Conservation (phyloP, 2,329 filamentous ascomycete genomes). For the Westerdykella aurantiaca region DNA sequence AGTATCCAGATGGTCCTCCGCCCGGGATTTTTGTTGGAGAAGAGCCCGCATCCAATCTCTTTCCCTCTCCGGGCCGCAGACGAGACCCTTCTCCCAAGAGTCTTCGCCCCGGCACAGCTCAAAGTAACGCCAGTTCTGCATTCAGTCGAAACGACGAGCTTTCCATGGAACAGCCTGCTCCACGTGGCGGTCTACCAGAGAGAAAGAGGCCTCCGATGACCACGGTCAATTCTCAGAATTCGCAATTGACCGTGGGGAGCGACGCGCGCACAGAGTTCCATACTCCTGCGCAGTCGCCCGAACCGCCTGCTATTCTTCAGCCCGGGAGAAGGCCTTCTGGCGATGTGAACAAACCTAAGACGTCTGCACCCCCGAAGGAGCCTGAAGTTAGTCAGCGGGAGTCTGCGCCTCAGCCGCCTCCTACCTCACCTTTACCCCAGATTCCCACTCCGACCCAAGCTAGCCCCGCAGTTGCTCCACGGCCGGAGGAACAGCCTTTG, state of each 20-base stretch:
- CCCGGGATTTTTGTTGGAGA: slow-evolving; percentile 20
- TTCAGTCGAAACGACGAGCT: slow-evolving; percentile 25
- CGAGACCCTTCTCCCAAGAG: slow-evolving; percentile 31
- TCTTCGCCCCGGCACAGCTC: slow-evolving; percentile 31
- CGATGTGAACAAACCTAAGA: slow-evolving; percentile 4
- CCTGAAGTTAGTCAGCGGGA: not conserved
- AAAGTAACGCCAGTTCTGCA: slow-evolving; percentile 32
- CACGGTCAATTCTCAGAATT: slow-evolving; percentile 28
- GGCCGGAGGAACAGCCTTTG: slow-evolving; percentile 31
- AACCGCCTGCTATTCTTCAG: slow-evolving; percentile 10
- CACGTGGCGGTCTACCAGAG: slow-evolving; percentile 44
- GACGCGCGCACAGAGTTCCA: slow-evolving; percentile 18
- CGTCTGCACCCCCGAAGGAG: slow-evolving; percentile 2
- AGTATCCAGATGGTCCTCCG: slow-evolving; percentile 17
- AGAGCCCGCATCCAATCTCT: slow-evolving; percentile 26
- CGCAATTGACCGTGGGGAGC: slow-evolving; percentile 22
- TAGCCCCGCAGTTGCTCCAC: slow-evolving; percentile 1
- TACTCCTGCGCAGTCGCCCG: slow-evolving; percentile 14
- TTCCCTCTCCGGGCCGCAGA: slow-evolving; percentile 15
- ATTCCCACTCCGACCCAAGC: slow-evolving; percentile 18
- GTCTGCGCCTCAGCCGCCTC: slow-evolving; percentile 7
- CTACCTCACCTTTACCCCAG: slow-evolving; percentile 24
- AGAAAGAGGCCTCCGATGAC: slow-evolving; percentile 64
- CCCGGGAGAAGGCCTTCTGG: slow-evolving; percentile 11
- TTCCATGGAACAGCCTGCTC: slow-evolving; percentile 17